Percentiles rank a stretch among this genome's conserved stretches.
These are phyloP conservation scores for Phytophthora nicotianae DNA, from an alignment of 352 stramenopile species.

Conservation along the genomic window DNA sequence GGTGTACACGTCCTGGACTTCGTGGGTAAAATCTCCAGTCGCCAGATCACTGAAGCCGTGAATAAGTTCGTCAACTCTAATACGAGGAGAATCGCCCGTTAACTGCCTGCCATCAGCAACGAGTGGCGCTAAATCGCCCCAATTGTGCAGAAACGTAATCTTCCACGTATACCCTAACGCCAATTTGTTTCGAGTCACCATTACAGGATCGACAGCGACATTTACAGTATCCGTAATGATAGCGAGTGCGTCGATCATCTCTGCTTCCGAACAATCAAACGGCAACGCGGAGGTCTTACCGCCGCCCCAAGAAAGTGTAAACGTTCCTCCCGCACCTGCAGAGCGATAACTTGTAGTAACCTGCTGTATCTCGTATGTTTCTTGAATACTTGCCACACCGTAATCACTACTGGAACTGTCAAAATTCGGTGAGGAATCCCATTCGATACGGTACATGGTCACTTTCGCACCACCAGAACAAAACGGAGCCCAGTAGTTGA, in stretches of 20 bases:
- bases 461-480: constrained; percentile 91
- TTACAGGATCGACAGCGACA: constrained; percentile 79
- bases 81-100: constrained; percentile 84
- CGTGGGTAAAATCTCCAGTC: constrained; percentile 92
- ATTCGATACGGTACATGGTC: constrained; percentile 93
- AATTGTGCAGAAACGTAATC: constrained; percentile 90
- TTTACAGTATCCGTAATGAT: constrained; percentile 81
- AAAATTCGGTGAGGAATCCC: constrained; percentile 87
- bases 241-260: constrained; percentile 81
- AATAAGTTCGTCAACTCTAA: constrained; percentile 75
- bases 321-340: constrained; percentile 81
- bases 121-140: constrained; percentile 90
- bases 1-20: constrained; percentile 48
- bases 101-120: constrained; percentile 83
- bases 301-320: constrained; percentile 93
- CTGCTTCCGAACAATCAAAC: constrained; percentile 70
- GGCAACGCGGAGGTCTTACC: constrained; percentile 62
- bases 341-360: constrained; percentile 73
- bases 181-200: constrained; percentile 59
- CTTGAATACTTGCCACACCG: constrained; percentile 83
- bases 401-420: constrained; percentile 85
- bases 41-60: constrained; percentile 60
- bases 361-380: constrained; percentile 92
- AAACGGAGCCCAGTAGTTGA: constrained; percentile 82
- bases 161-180: constrained; percentile 93